phyloP scores from a whole-genome alignment of 2,329 filamentous ascomycete genomes.

The Pestalotiopsis sp. region DNA sequence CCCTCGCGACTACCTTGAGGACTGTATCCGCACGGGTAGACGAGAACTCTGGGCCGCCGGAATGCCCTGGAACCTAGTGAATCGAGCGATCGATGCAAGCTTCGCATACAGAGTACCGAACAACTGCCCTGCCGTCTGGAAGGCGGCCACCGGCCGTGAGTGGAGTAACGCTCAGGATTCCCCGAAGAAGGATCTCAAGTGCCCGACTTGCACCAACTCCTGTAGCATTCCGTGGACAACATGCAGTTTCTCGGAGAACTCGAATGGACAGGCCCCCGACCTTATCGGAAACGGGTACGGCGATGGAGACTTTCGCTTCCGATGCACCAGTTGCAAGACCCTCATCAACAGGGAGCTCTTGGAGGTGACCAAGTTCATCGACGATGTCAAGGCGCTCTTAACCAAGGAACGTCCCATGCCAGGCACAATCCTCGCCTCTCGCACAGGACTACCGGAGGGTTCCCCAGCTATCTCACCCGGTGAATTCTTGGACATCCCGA shows the following conservation, averaged over 20 bases:
- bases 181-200: conserved; percentile 50
- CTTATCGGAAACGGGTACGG: conserved; percentile 60
- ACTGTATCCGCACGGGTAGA: conserved; percentile 63
- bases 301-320: conserved; percentile 53
- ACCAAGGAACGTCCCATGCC: conserved; percentile 58
- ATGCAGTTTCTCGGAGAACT: conserved; percentile 38
- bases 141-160: conserved; percentile 44
- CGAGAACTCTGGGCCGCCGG: conserved; percentile 61
- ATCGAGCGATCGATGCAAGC: conserved; percentile 58
- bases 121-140: conserved; percentile 49
- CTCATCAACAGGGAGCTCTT: conserved; percentile 60
- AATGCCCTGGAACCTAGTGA: conserved; percentile 67
- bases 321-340: conserved; percentile 54
- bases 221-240: conserved; percentile 64
- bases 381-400: conserved; percentile 55
- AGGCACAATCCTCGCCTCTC: conserved; percentile 64
- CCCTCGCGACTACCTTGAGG: conserved; percentile 73
- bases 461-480: conserved; percentile 19
- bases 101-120: conserved; percentile 58
- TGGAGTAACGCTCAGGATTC: conserved; percentile 65
- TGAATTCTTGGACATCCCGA: conserved; percentile 17
- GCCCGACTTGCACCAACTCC: conserved; percentile 52
- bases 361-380: conserved; percentile 62
- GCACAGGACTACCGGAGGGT: conserved; percentile 50
- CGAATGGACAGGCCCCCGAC: conserved; percentile 34